Evolutionary conservation across 2,329 filamentous ascomycete genomes (phyloP), one percentile per base, ranked within the genome.

Genomic region (Cordyceps cateniannulata): DNA sequence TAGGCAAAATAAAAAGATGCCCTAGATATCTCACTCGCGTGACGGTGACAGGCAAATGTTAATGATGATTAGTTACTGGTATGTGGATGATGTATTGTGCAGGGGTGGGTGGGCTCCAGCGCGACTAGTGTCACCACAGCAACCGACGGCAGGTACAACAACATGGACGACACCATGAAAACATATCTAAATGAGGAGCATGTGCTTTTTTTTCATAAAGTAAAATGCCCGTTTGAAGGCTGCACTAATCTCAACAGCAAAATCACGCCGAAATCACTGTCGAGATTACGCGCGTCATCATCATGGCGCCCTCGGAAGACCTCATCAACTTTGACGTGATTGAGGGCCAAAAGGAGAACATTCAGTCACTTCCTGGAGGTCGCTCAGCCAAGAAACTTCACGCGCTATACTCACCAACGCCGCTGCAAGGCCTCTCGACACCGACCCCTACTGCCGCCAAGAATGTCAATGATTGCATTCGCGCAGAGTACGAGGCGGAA

Each of bases 341-440:
- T 76, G 95, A 99, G 77, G 85, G 85, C 51, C 93, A 97, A 69
- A 99, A 99, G 77, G 95, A 99, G 77, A 99, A 99, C 75, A 97
- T 99, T 61, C 93, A 97, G 75, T 87, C 92, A 24, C 82, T 99
- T 14, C 93, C 93, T 18, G 89, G 91, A 64, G 95, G 83, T 24
- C 80, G 95, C 65, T 98, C 93, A 45, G 95, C 93, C 50, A 90
- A 87, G 77, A 93, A 95, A 59, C 87, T 99, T 56, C 92, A 88
- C 32, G 85, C 92, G 59, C 84, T 91, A 35, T 92, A 91, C 81
- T 88, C 92, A 63, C 81, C 90, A 59, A 81, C 83, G 45, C 79
- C 82, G 45, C 75, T 84, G 38, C 80, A 85, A 60, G 83, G 81
- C 68, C 75, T 84, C 49, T 73, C 81, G 22, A 82, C 85, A 8